Evolutionary conservation across 306 rosid genomes (phyloP), one percentile per base, ranked within the genome.

Genomic region (Prunus mongolica): DNA sequence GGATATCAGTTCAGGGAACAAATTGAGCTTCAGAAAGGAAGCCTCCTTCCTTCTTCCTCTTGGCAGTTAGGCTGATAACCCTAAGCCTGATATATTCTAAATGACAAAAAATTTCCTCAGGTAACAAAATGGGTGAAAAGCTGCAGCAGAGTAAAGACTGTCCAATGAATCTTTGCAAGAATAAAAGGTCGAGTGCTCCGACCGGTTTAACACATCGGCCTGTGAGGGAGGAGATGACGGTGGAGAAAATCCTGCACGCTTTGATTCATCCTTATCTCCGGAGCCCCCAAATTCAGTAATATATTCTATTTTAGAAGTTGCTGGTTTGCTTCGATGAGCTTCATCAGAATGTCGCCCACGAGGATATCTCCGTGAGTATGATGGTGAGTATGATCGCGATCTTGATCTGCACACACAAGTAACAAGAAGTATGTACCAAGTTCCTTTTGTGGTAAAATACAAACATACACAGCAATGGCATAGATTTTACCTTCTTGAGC

Each of bases 161-260:
- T 88, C 98, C 89, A 90, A 90, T 89, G 89, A 86, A 95, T 95
- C 98, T 90, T 92, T 90, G 92, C 93, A 92, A 92, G 82, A 89
- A 88, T 88, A 79, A 95, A 95, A 87, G 99, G 93, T 89, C 90
- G 86, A 92, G 98, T 95, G 98, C 97, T 91, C 98, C 97, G 97
- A 95, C 99, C 99, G 98, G 92, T 84, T 95, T 79, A 92, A 83
- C 82, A 71, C 67, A 87, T 92, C 96, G 81, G 91, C 88, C 75
- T 83, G 97, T 69, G 96, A 87, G 76, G 89, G 87, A 81, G 92
- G 90, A 84, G 99, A 92, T 51, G 86, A 82, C 41, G 99, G 98
- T 78, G 97, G 97, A 85, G 99, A 92, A 82, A 89, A 82, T 84
- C 91, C 90, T 83, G 85, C 91, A 64, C 78, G 89, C 88, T 84